Base-by-base conservation (phyloP, 345 rosid species). In the Barbarea vulgaris region DNA sequence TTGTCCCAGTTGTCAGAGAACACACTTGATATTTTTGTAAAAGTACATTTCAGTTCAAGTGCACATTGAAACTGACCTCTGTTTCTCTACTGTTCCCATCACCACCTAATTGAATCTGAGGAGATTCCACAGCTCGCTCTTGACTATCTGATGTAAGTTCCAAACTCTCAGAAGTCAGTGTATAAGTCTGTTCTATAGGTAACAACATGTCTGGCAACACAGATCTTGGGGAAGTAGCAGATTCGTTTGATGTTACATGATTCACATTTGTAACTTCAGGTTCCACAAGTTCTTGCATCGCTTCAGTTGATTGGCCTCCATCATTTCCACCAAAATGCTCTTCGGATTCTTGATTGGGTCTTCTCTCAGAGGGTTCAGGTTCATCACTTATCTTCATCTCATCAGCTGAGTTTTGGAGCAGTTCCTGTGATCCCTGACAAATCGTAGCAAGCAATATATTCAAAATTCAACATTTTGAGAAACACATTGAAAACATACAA, bases 181-280 rank as follows among this genome's bases (percentile, higher is more conserved):
- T 50, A 54, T 37, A 39, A 11, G 48, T 48, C 65, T 66, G 76
- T 51, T 77, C 73, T 39, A 37, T 12, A 42, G 67, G 51, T 68
- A n/a, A 65, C 18, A 33, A 51, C 46, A 71, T 59, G 39, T 73
- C 80, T 25, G 76, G 81, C 36, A 85, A 67, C 73, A 85, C 87
- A 12, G 91, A 85, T 74, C 72, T 82, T 27, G 87, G 88, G 44
- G 89, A 85, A 22, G 84, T 67, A 28, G 66, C 44, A 69, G 85
- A 61, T 22, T 55, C 72, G 27, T 64, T 63, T 25, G 83, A 75
- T 62, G 34, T 28, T 4, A 42, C 22, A 28, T 67, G 81, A 19
- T 67, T 71, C 25, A 59, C 63, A 21, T 44, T 75, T 22, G 71
- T 63, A 75, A 60, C 68, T 19, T 62, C 84, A 48, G 19, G 50